Conservation (phyloP, 108 stramenopile species). For the Epithemia pelagica region DNA sequence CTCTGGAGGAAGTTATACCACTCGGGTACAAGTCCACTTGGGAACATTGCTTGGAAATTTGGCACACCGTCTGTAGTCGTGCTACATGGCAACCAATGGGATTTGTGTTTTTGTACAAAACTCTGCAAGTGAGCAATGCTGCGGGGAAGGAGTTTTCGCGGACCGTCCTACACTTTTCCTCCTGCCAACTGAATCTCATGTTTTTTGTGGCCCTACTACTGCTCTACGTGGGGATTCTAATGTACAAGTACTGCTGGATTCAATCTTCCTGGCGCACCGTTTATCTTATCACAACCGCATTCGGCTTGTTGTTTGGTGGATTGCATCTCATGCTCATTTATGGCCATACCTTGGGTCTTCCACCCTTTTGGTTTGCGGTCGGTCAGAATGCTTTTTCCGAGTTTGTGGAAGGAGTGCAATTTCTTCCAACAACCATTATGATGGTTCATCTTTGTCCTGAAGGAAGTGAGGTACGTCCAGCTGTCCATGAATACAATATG, state of each 20-base stretch:
- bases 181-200: slow-evolving; percentile 52
- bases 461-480: slow-evolving; percentile 34
- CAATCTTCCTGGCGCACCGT: slow-evolving; percentile 60
- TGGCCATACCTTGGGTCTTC: slow-evolving; percentile 59
- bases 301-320: slow-evolving; percentile 52
- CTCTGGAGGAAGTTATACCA: slow-evolving; percentile 32
- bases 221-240: slow-evolving; percentile 65
- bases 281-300: slow-evolving; percentile 49
- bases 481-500: too few species aligned
- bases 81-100: slow-evolving; percentile 85
- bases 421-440: slow-evolving; percentile 72
- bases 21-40: background rate
- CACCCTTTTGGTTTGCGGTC: slow-evolving; percentile 62
- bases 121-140: slow-evolving; percentile 65
- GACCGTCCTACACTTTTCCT: slow-evolving; percentile 50
- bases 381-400: slow-evolving; percentile 75
- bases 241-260: slow-evolving; percentile 71
- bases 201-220: slow-evolving; percentile 59
- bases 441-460: slow-evolving; percentile 65
- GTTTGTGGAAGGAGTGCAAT: slow-evolving; percentile 67
- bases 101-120: slow-evolving; percentile 75
- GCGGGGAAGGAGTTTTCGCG: slow-evolving; percentile 69
- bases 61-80: slow-evolving; percentile 70
- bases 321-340: slow-evolving; percentile 61
- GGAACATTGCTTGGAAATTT: slow-evolving; percentile 72